Conservation (phyloP, 176 grass and related monocot genomes). For the Oryza punctata region DNA sequence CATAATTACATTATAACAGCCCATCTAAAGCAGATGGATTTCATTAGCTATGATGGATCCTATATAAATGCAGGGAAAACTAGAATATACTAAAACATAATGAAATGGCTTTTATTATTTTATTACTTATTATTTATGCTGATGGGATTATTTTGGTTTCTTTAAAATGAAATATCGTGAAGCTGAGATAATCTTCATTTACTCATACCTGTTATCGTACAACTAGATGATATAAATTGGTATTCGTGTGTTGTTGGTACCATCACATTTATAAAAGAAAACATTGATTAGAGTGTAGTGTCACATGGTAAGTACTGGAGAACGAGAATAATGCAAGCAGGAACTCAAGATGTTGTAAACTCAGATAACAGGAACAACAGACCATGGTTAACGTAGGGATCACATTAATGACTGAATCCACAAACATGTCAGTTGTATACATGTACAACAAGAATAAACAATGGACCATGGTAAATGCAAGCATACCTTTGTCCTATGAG, state of each 20-base stretch:
- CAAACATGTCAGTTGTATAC: background rate
- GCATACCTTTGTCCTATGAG: background rate
- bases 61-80: background rate
- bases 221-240: background rate
- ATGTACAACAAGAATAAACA: background rate
- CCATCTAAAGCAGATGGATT: constrained; percentile 1
- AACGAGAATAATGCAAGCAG: background rate
- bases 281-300: background rate
- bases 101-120: background rate
- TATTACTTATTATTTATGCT: background rate
- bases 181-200: background rate
- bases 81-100: background rate
- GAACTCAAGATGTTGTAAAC: constrained; percentile 15
- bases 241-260: background rate
- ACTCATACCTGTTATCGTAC: background rate
- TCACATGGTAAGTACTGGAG: constrained; percentile 1
- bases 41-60: constrained; percentile 2
- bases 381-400: background rate
- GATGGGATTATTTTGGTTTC: constrained; percentile 13
- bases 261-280: background rate
- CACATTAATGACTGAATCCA: constrained; percentile 5
- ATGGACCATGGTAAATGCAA: background rate
- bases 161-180: background rate
- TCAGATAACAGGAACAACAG: background rate
- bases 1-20: background rate